phyloP scores from a whole-genome alignment of 805 yeast species.

The Ogataea populi-albae region DNA sequence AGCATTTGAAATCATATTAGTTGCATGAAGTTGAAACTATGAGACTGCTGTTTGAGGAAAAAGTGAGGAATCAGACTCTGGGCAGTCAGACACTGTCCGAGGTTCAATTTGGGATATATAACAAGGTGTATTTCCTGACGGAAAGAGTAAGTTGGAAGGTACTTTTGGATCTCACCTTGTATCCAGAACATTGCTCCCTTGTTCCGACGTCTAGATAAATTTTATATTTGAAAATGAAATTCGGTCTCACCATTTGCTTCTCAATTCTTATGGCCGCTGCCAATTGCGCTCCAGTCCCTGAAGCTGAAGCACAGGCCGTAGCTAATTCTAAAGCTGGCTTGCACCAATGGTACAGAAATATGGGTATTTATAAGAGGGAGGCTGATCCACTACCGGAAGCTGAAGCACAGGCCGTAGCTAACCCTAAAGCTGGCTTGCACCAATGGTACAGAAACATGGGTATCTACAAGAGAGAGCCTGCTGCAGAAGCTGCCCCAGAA shows the following conservation, averaged over 20 bases:
- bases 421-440: slow-evolving; percentile 19
- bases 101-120: background rate
- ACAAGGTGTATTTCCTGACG: background rate
- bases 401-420: slow-evolving; percentile 10
- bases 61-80: too few species aligned
- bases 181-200: too few species aligned
- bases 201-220: too few species aligned
- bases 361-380: slow-evolving; percentile 28
- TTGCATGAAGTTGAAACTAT: slow-evolving; percentile 14
- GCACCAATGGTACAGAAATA: slow-evolving; percentile 11
- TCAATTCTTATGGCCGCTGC: slow-evolving; percentile 8
- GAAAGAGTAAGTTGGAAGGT: too few species aligned
- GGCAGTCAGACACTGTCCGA: background rate
- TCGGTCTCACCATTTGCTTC: slow-evolving; percentile 11
- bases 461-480: slow-evolving; percentile 5
- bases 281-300: slow-evolving; percentile 7
- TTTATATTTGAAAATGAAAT: slow-evolving; percentile 15
- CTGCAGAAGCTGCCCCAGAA: slow-evolving; percentile 6
- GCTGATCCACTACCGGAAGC: slow-evolving; percentile 31
- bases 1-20: slow-evolving; percentile 9
- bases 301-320: slow-evolving; percentile 28
- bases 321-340: slow-evolving; percentile 18
- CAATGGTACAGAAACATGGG: background rate
- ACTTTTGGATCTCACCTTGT: too few species aligned
- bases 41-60: background rate